Evolutionary conservation across 2,329 filamentous ascomycete genomes (phyloP).

Genomic region (Aspergillus ibericus): DNA sequence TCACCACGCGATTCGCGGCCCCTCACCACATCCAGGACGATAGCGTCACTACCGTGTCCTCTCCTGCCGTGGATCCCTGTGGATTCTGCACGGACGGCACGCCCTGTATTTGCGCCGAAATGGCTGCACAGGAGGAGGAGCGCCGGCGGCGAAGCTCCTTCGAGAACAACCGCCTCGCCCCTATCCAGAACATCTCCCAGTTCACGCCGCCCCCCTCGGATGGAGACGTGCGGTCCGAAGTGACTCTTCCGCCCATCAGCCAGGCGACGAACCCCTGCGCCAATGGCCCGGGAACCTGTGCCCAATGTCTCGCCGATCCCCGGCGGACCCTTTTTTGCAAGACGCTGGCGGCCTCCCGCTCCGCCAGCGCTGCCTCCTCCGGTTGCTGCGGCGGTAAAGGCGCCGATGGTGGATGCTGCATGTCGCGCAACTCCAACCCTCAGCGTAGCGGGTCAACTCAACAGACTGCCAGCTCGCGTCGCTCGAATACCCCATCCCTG

Average conservation of each 20-base stretch:
- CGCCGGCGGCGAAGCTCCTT: slow-evolving; percentile 45
- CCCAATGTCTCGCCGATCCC: slow-evolving; percentile 74
- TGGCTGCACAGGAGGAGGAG: slow-evolving; percentile 47
- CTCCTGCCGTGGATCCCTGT: slow-evolving; percentile 63
- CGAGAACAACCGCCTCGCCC: slow-evolving; percentile 43
- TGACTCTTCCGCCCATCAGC: slow-evolving; percentile 43
- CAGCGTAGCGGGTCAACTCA: slow-evolving; percentile 21
- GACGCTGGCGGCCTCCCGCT: slow-evolving; percentile 66
- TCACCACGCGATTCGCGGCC: slow-evolving; percentile 65
- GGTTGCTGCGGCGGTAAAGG: slow-evolving; percentile 63
- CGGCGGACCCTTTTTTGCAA: slow-evolving; percentile 82
- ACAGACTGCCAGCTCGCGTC: slow-evolving; percentile 27
- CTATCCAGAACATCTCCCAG: slow-evolving; percentile 48
- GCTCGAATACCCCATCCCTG: slow-evolving; percentile 45
- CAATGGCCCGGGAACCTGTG: slow-evolving; percentile 74
- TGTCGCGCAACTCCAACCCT: slow-evolving; percentile 34
- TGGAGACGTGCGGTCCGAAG: slow-evolving; percentile 58
- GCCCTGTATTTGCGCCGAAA: slow-evolving; percentile 78
- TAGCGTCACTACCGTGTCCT: slow-evolving; percentile 29
- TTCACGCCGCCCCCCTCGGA: slow-evolving; percentile 56
- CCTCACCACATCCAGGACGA: slow-evolving; percentile 28
- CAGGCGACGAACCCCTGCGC: slow-evolving; percentile 50
- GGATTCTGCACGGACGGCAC: slow-evolving; percentile 82
- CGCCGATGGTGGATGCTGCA: slow-evolving; percentile 64
- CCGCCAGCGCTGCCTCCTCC: slow-evolving; percentile 40